These are phyloP conservation scores for Stagonosporopsis rhizophila DNA, from an alignment of 2,329 filamentous ascomycete species.

Conservation along the genomic window DNA sequence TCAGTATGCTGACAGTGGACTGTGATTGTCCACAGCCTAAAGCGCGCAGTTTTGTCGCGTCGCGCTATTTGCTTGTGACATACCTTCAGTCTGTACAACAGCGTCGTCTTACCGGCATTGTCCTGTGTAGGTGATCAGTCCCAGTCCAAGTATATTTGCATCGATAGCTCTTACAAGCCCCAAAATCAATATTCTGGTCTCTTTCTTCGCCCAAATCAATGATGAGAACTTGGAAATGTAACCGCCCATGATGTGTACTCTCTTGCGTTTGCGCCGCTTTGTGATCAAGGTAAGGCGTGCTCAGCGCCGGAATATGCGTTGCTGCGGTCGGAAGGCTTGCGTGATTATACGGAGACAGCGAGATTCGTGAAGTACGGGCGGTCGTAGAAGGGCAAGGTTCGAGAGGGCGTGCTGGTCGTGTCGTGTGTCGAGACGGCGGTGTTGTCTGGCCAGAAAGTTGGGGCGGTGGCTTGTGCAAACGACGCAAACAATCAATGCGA, in stretches of 20 bases:
- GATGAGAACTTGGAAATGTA: constrained; percentile 42
- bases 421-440: constrained; percentile 23
- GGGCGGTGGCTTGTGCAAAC: constrained; percentile 32
- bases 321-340: background rate
- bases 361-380: background rate
- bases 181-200: constrained; percentile 94
- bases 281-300: constrained; percentile 22
- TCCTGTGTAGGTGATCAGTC: constrained; percentile 66
- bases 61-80: background rate
- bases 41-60: background rate
- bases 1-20: background rate
- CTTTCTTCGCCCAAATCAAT: constrained; percentile 83
- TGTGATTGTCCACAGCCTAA: background rate
- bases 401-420: constrained; percentile 7
- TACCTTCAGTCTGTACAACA: constrained; percentile 95
- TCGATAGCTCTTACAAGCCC: constrained; percentile 73
- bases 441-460: constrained; percentile 37
- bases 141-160: background rate
- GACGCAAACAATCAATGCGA: constrained; percentile 24
- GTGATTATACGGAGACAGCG: background rate
- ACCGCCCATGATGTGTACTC: constrained; percentile 41
- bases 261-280: constrained; percentile 21
- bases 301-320: constrained; percentile 13
- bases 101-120: constrained; percentile 97
- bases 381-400: background rate